Conservation (phyloP, 83 land plant genomes). For the Isoetes engelmannii region DNA sequence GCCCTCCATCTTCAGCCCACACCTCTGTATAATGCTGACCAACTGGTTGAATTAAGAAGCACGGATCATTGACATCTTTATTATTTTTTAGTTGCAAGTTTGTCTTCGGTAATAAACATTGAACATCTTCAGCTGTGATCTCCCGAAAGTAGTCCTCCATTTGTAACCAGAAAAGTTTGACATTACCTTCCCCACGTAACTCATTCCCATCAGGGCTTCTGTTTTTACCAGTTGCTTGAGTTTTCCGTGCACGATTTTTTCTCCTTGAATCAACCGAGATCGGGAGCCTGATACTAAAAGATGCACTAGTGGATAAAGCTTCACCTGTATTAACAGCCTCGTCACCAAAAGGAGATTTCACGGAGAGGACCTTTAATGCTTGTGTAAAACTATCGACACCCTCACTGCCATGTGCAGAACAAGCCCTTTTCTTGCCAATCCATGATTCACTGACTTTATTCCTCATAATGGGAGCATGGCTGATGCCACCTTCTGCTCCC, state of each 20-base stretch:
- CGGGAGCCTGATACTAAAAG: slow-evolving; percentile 19
- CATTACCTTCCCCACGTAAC: slow-evolving; percentile 9
- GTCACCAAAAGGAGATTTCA: slow-evolving; percentile 44
- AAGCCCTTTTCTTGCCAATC: not conserved
- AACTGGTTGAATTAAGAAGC: slow-evolving; percentile 30
- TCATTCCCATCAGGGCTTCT: slow-evolving; percentile 25
- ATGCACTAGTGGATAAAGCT: slow-evolving; percentile 13
- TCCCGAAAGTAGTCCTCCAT: slow-evolving; percentile 74
- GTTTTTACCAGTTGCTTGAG: slow-evolving; percentile 22
- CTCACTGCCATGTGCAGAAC: not conserved
- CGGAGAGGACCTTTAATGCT: slow-evolving; percentile 52
- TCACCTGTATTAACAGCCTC: slow-evolving; percentile 23
- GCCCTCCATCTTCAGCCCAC: slow-evolving; percentile 13
- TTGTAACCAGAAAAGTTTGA: slow-evolving; percentile 47
- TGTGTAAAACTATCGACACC: slow-evolving; percentile 51
- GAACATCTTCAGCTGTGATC: slow-evolving; percentile 46
- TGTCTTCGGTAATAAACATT: slow-evolving; percentile 29
- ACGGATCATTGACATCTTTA: slow-evolving; percentile 24
- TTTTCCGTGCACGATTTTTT: slow-evolving; percentile 21
- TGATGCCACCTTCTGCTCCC: slow-evolving; percentile 47
- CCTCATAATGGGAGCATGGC: slow-evolving; percentile 12
- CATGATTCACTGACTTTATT: slow-evolving; percentile 19
- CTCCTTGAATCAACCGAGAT: slow-evolving; percentile 8
- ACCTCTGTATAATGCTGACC: slow-evolving; percentile 15
- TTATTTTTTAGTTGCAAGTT: not conserved